Evolutionary conservation across 1,139 yeast species (phyloP).

Genomic region (Blastobotrys indianensis): DNA sequence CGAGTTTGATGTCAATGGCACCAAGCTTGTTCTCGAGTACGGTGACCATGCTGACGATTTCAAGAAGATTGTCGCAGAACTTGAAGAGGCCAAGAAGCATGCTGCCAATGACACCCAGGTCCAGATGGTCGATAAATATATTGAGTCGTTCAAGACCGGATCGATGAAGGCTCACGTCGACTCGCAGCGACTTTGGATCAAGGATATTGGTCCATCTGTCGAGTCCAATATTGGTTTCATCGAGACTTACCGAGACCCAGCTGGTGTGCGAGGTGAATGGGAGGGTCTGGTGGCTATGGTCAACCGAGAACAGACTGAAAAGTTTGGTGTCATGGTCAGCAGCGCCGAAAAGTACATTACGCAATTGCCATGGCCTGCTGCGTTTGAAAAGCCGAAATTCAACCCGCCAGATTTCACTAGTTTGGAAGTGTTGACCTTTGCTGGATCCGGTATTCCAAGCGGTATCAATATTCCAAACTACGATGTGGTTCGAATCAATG

Average conservation of each 20-base stretch:
- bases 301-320: slow-evolving; percentile 76
- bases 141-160: slow-evolving; percentile 70
- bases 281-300: slow-evolving; percentile 92
- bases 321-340: slow-evolving; percentile 63
- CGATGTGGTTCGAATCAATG: slow-evolving; percentile 74
- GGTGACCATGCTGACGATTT: slow-evolving; percentile 76
- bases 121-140: slow-evolving; percentile 59
- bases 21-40: slow-evolving; percentile 46
- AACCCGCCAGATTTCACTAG: slow-evolving; percentile 91
- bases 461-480: slow-evolving; percentile 91
- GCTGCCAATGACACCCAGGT: slow-evolving; percentile 71
- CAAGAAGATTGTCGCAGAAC: slow-evolving; percentile 48
- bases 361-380: slow-evolving; percentile 68
- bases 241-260: slow-evolving; percentile 87
- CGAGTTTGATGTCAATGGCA: slow-evolving; percentile 21
- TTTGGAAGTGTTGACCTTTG: slow-evolving; percentile 80
- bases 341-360: slow-evolving; percentile 60
- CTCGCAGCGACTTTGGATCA: slow-evolving; percentile 83
- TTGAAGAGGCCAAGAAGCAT: slow-evolving; percentile 51
- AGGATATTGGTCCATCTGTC: slow-evolving; percentile 74
- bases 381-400: slow-evolving; percentile 75
- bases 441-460: slow-evolving; percentile 87
- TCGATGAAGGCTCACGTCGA: slow-evolving; percentile 80
- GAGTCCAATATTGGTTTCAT: slow-evolving; percentile 87
- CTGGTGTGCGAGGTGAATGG: slow-evolving; percentile 92